phyloP scores from a whole-genome alignment of 139 green algal genomes.

The Picochlorum sp. region DNA sequence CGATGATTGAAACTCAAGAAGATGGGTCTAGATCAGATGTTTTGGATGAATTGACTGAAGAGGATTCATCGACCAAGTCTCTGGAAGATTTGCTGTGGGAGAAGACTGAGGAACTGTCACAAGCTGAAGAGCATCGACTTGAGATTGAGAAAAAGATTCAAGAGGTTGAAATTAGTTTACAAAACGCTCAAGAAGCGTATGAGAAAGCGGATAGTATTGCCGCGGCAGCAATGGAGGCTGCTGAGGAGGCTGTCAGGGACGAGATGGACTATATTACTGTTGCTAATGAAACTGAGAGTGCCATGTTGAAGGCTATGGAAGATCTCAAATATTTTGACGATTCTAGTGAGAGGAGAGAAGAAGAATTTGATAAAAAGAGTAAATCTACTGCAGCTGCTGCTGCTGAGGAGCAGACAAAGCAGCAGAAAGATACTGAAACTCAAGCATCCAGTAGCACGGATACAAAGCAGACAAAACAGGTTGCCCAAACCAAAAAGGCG shows the following conservation, averaged over 20 bases:
- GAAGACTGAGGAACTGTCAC: constrained; percentile 12
- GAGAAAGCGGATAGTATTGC: constrained; percentile 51
- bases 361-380: constrained; percentile 18
- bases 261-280: constrained; percentile 67
- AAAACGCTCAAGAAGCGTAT: constrained; percentile 12
- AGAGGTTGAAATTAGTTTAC: constrained; percentile 13
- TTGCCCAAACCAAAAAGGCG: constrained; percentile 1
- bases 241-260: constrained; percentile 64
- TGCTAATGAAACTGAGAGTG: constrained; percentile 48
- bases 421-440: constrained; percentile 2
- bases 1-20: background rate
- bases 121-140: background rate
- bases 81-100: constrained; percentile 28
- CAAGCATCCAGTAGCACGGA: background rate
- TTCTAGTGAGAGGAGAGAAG: constrained; percentile 17
- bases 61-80: background rate
- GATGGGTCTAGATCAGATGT: constrained; percentile 1
- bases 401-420: background rate
- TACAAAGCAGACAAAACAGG: background rate
- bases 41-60: background rate
- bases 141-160: constrained; percentile 23
- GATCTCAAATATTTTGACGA: constrained; percentile 42
- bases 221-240: constrained; percentile 62
- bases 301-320: constrained; percentile 52
- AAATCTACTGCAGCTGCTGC: background rate